Conservation (phyloP, 1,284 basidiomycete species). For the Leccinum fallax region DNA sequence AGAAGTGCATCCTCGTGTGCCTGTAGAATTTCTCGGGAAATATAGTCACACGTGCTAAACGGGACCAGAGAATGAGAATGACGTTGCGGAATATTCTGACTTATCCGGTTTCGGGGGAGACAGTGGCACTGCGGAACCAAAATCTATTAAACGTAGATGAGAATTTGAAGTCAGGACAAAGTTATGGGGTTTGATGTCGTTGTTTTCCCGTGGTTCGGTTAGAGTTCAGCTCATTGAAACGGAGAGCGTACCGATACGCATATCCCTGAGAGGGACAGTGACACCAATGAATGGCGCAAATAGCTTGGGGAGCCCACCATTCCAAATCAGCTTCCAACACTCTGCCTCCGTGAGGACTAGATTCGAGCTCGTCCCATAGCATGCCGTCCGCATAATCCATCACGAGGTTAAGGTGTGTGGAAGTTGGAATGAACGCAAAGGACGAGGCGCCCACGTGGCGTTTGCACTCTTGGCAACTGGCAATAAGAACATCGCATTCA, state of each 20-base stretch:
- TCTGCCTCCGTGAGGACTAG: conserved; percentile 61
- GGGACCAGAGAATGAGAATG: conserved; percentile 67
- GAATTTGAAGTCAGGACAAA: conserved; percentile 70
- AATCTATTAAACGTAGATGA: conserved; percentile 82
- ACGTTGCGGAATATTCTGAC: conserved; percentile 56
- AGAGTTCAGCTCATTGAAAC: background rate
- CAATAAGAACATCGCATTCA: conserved; percentile 74
- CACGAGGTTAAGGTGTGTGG: conserved; percentile 72
- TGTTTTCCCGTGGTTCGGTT: conserved; percentile 33
- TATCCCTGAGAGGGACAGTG: conserved; percentile 71
- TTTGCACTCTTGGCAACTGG: conserved; percentile 52
- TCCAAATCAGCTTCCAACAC: conserved; percentile 66
- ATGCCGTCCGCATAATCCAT: conserved; percentile 85
- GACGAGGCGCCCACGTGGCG: conserved; percentile 68
- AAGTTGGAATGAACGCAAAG: conserved; percentile 84
- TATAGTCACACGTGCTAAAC: conserved; percentile 92
- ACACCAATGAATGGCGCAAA: conserved; percentile 85
- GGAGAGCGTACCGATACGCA: conserved; percentile 69
- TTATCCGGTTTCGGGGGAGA: conserved; percentile 51
- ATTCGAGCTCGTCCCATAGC: conserved; percentile 83
- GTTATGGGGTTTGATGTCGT: conserved; percentile 94
- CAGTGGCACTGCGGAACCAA: conserved; percentile 84
- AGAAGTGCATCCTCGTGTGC: conserved; percentile 82
- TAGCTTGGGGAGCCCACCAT: conserved; percentile 83
- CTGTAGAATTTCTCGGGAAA: conserved; percentile 86